A percentile compares a stretch with the other conserved stretches of the same genome.
Evolutionary conservation across 768 basidiomycete genomes (phyloP).

Genomic region (Galerina marginata): DNA sequence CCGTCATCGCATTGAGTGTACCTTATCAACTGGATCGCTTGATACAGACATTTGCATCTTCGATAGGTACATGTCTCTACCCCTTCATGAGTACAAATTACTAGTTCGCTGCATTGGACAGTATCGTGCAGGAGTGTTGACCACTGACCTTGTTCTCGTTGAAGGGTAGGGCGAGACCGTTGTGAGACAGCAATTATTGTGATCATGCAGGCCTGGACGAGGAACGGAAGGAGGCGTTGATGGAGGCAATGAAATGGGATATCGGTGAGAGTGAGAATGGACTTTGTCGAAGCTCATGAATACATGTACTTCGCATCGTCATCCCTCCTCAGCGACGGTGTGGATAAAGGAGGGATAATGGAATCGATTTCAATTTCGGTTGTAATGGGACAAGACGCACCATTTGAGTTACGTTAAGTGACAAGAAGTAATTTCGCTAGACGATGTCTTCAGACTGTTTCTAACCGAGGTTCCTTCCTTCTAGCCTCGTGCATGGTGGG

Average conservation of each 20-base stretch:
- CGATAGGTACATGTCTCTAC: no score
- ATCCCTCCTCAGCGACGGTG: background rate
- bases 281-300: conserved; percentile 4
- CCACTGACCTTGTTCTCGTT: background rate
- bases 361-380: no score
- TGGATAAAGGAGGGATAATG: no score
- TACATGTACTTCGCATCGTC: conserved; percentile 11
- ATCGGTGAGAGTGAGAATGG: conserved; percentile 30
- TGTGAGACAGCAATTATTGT: background rate
- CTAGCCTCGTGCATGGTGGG: background rate
- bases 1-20: no score
- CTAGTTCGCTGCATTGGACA: background rate
- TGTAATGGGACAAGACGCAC: background rate
- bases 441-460: conserved; percentile 7
- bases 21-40: no score
- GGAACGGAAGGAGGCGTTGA: conserved; percentile 18
- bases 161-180: background rate
- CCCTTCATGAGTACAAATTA: no score
- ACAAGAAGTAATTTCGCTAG: conserved; percentile 11
- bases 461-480: background rate
- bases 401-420: conserved; percentile 17
- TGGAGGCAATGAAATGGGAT: conserved; percentile 24
- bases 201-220: background rate
- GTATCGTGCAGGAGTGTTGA: background rate
- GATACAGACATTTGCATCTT: no score